These are phyloP conservation scores for Ceratocystis eucalypticola DNA, from an alignment of 2,329 filamentous ascomycete genomes.

Conservation along the genomic window DNA sequence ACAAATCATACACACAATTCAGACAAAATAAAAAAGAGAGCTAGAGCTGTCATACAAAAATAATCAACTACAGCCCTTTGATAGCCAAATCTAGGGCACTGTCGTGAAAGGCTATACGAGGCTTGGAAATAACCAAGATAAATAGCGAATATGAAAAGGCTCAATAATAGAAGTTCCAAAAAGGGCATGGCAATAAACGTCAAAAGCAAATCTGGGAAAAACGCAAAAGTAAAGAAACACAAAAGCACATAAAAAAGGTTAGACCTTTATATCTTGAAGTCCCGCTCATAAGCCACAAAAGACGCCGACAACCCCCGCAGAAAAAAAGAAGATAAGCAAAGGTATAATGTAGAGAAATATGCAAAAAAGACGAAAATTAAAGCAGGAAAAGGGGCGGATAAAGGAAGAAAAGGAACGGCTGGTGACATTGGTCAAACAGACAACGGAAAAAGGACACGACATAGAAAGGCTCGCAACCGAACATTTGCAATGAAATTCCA, in stretches of 20 bases:
- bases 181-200: background rate
- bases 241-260: background rate
- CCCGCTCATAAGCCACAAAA: background rate
- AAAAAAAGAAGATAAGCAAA: background rate
- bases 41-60: background rate
- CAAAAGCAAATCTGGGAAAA: constrained; percentile 9
- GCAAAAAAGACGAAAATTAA: constrained; percentile 13
- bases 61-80: background rate
- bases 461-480: background rate
- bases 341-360: constrained; percentile 6
- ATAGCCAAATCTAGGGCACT: no score
- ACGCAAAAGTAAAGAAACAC: constrained; percentile 13
- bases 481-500: constrained; percentile 18
- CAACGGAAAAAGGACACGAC: background rate
- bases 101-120: no score
- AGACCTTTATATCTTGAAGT: background rate
- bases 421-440: background rate
- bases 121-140: background rate
- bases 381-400: constrained; percentile 13
- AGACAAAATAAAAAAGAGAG: background rate
- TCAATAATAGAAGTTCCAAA: background rate
- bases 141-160: background rate
- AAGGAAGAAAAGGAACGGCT: background rate
- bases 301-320: constrained; percentile 8
- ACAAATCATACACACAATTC: background rate